Evolutionary conservation across 257 asterid genomes (phyloP).

Genomic region (Petunia secreta): DNA sequence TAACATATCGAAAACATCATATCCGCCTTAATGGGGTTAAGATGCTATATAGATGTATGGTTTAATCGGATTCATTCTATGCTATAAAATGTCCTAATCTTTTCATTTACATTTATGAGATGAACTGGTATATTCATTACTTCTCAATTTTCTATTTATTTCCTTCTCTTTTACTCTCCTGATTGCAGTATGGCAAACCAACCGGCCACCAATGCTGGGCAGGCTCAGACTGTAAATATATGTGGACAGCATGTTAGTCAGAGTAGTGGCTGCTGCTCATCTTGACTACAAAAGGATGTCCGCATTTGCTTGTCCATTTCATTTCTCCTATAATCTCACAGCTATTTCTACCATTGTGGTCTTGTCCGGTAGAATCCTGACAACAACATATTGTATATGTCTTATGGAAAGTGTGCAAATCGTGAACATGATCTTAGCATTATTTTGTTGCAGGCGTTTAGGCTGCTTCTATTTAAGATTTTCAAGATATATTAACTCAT

Average conservation of each 20-base stretch:
- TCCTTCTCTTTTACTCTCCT: slow-evolving; percentile 10
- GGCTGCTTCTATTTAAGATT: background rate
- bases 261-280: slow-evolving; percentile 54
- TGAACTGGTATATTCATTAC: background rate
- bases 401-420: background rate
- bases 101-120: background rate
- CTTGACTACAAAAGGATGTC: slow-evolving; percentile 19
- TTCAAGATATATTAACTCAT: no score
- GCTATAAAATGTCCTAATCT: background rate
- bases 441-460: background rate
- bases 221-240: slow-evolving; percentile 52
- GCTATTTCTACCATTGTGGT: background rate
- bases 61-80: background rate
- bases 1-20: background rate
- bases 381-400: background rate
- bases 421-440: background rate
- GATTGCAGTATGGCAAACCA: slow-evolving; percentile 57
- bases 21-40: no score
- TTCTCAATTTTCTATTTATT: background rate
- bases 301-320: slow-evolving; percentile 16
- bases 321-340: slow-evolving; percentile 23
- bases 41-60: background rate
- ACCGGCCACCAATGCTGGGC: slow-evolving; percentile 43
- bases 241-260: slow-evolving; percentile 56
- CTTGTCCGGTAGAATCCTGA: background rate